These are phyloP conservation scores for Pneumocystis sp. DNA, from an alignment of 1,139 yeast genomes.

Conservation along the genomic window DNA sequence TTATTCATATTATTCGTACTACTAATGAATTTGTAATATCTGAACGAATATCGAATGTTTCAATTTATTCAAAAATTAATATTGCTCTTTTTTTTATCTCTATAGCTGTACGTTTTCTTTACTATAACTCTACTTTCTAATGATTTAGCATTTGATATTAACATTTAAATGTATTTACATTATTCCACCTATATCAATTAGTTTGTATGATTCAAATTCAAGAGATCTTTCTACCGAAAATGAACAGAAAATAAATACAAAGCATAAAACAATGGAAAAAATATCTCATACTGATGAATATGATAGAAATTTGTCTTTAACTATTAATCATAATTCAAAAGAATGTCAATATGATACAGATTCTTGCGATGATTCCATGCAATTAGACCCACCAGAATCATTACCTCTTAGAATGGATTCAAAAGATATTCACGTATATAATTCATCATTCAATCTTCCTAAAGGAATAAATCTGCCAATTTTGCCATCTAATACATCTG, in stretches of 20 bases:
- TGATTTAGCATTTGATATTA: neutral
- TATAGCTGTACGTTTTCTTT: neutral
- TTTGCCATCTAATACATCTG: neutral
- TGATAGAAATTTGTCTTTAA: neutral
- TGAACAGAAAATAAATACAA: neutral
- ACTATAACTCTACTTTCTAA: neutral
- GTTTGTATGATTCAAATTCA: neutral
- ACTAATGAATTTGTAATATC: neutral
- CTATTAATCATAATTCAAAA: neutral
- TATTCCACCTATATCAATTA: neutral
- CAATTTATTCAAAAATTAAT: neutral
- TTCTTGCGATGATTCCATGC: neutral
- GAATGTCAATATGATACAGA: neutral
- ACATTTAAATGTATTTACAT: neutral
- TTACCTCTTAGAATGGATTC: neutral
- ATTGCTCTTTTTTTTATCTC: neutral
- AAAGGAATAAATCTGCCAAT: neutral
- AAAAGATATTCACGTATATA: neutral
- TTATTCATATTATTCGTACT: neutral
- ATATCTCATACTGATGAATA: neutral
- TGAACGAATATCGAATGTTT: neutral
- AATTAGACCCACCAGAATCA: constrained; percentile 1
- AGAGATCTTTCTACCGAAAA: neutral
- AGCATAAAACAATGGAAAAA: neutral
- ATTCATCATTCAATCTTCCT: neutral